Evolutionary conservation across 257 asterid genomes (phyloP), one percentile per base, ranked within the genome.

Genomic region (Solanum sejunctum): DNA sequence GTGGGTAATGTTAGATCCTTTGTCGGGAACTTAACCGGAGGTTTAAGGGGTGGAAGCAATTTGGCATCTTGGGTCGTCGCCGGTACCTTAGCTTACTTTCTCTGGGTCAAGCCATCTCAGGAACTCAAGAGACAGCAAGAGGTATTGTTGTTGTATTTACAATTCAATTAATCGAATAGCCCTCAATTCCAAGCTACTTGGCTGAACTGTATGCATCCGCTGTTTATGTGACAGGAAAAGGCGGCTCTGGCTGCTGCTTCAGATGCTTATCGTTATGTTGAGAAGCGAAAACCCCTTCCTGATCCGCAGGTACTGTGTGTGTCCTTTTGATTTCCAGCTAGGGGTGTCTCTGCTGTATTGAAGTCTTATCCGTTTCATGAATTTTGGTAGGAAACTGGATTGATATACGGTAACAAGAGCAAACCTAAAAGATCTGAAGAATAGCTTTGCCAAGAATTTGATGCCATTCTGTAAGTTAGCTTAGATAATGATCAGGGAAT

Each of bases 51-150:
- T 32, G 90, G 95, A 72, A 88, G 93, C 86, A 96, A 95, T 84
- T 84, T 93, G 77, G 98, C 98, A 18, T 93, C 99, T 39, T 96
- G 99, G 99, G 90, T 86, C 1, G 98, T 93, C 73, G 98, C 99
- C 91, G 98, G 99, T 92, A 93, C 98, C 87, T 93, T 96, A 86
- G 99, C 99, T 88, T 96, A 96, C 87, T 87, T 84, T 89, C 95
- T 95, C 5, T 96, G 98, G 99, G 95, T 96, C 80, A 93, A 91
- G 56, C 99, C 99, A 55, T 91, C 98, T 51, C 98, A 93, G 86
- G 92, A 95, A 87, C 97, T 96, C 86, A 92, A 91, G 81, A 88
- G 89, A 84, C 97, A 96, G 71, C 98, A 96, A 90, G 89, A 92
- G 97, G 99, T 69, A 69, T 36, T 69, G 39, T 15, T 21, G 16